Evolutionary conservation across 1,284 basidiomycete species (phyloP).

Genomic region (Austroboletus niveus): DNA sequence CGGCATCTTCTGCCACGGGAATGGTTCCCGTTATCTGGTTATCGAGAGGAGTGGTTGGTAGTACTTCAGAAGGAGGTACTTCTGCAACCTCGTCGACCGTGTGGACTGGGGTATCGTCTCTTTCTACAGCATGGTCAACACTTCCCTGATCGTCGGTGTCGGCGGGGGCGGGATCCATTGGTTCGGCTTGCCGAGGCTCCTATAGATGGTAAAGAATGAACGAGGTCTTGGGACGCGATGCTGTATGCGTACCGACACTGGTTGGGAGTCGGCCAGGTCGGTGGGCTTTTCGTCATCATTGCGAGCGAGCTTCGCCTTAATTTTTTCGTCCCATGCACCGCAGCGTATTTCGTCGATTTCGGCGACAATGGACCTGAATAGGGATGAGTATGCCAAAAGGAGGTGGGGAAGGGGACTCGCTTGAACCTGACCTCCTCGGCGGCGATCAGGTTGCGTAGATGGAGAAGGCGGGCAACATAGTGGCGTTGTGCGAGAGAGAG

Average conservation of each 20-base stretch:
- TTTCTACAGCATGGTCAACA: not conserved
- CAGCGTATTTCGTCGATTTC: constrained; percentile 76
- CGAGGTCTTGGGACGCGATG: not conserved
- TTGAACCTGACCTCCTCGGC: constrained; percentile 77
- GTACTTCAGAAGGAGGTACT: not conserved
- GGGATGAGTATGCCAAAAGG: not conserved
- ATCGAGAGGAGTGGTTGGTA: constrained; percentile 5
- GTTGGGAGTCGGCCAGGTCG: constrained; percentile 12
- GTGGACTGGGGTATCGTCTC: constrained; percentile 1
- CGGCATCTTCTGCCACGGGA: constrained; percentile 16
- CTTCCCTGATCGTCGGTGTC: constrained; percentile 1
- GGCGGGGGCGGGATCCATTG: constrained; percentile 1
- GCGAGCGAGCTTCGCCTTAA: constrained; percentile 42
- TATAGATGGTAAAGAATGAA: not conserved
- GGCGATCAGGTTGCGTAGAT: constrained; percentile 67
- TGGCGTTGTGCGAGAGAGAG: constrained; percentile 70
- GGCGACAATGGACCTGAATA: constrained; percentile 48
- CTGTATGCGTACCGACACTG: constrained; percentile 9
- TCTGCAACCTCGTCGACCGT: constrained; percentile 8
- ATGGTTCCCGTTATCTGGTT: constrained; percentile 4
- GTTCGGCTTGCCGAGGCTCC: constrained; percentile 10
- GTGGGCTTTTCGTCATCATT: constrained; percentile 4
- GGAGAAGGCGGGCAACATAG: constrained; percentile 66
- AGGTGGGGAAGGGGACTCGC: constrained; percentile 39
- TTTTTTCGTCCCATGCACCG: constrained; percentile 64